Evolutionary conservation across 2,329 filamentous ascomycete species (phyloP).

Genomic region (Sphaerulina vaccinii): DNA sequence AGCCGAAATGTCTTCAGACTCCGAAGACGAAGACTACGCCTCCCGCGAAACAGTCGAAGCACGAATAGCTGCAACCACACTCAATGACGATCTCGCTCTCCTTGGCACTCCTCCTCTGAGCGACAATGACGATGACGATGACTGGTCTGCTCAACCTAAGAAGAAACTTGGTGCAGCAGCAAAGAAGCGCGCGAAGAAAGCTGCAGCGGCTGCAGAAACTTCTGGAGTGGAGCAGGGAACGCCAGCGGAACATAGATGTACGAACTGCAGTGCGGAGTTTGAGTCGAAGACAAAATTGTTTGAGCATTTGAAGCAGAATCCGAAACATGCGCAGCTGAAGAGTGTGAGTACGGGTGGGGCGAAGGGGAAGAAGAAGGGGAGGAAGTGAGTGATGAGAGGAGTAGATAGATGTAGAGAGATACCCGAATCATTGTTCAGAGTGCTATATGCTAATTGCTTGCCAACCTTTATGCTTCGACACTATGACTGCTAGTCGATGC

Average conservation of each 20-base stretch:
- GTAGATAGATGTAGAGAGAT: neutral
- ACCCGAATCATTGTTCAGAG: neutral
- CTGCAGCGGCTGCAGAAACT: constrained; percentile 40
- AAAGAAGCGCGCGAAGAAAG: constrained; percentile 50
- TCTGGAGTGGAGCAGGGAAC: constrained; percentile 21
- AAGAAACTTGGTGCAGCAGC: constrained; percentile 51
- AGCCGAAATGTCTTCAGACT: constrained; percentile 11
- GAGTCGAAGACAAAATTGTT: constrained; percentile 72
- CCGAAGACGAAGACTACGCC: constrained; percentile 44
- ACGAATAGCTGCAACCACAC: constrained; percentile 36
- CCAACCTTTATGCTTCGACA: too few species aligned
- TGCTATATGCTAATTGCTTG: too few species aligned
- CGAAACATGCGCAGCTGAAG: constrained; percentile 48
- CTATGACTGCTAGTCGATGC: too few species aligned
- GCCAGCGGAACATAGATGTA: constrained; percentile 63
- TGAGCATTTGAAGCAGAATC: constrained; percentile 63
- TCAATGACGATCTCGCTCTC: constrained; percentile 5
- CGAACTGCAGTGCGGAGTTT: constrained; percentile 75
- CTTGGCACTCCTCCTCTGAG: constrained; percentile 5
- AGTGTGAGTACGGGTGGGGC: constrained; percentile 16
- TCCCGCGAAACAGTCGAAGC: constrained; percentile 43
- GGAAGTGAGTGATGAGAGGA: constrained; percentile 20
- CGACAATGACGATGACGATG: constrained; percentile 20
- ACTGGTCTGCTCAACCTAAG: constrained; percentile 16
- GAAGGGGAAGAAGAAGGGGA: constrained; percentile 33